Base-by-base conservation (phyloP, 805 yeast genomes). In the Wickerhamiella lipophila region DNA sequence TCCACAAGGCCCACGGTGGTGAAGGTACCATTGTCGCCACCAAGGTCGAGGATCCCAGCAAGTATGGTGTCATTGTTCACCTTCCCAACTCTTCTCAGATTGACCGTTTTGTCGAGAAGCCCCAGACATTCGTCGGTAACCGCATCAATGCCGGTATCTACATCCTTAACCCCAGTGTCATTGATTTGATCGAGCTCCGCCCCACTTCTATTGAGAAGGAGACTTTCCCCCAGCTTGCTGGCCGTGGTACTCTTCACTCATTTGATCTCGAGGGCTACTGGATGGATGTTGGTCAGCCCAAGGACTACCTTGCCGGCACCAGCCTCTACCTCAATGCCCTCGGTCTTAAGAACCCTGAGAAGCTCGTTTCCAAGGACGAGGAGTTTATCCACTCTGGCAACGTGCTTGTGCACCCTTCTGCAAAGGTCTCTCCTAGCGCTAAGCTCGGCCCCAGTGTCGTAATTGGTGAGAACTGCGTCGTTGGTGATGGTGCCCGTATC, bases 231-330 rank as follows among this genome's bases (percentile, higher is more conserved):
- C 72, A 74, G 62, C 78, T 92, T 62, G 96, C 94, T 58, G 94
- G 84, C 71, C 73, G 81, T 66, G 87, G 82, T 65, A 76, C 81
- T 53, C 77, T 92, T 63, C 92, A 81, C 77, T 88, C 97, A 49
- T 92, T 84, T 64, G 99, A 92, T 70, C 79, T 92, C 65, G 96
- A 92, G 75, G 97, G 98, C 58, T 92, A 80, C 84, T 92, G 99
- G 99, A 92, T 92, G 98, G 99, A 92, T 70, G 96, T 92, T 60
- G 99, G 99, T 70, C 99, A 92, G 76, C 99, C 99, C 77, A 92
- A 89, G 79, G 99, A 92, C 72, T 92, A 87, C 81, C 72, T 92
- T 57, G 80, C 95, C 52, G 99, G 99, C 69, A 85, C 96, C 62
- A 79, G 87, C 60, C 74, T 89, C 56, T 92, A 88, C 77, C 76